Evolutionary conservation across 2,329 filamentous ascomycete species (phyloP), one percentile per base, ranked within the genome.

Genomic region (Fusarium brevicatenulatum): DNA sequence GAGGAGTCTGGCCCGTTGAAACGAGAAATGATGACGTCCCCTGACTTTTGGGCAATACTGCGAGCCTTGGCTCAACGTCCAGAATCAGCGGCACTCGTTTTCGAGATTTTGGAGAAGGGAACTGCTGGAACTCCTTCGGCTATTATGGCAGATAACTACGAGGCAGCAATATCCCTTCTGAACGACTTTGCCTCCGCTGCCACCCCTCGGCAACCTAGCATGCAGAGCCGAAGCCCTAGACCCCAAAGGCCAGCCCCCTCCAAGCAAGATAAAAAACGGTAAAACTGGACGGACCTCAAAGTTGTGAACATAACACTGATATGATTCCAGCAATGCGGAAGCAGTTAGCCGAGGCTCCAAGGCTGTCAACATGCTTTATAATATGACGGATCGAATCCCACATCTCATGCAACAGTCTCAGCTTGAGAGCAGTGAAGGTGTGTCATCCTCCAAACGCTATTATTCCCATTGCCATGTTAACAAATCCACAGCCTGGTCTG

Each of bases 31-130:
- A 97, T 97, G 83, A 95, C 94, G 19, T 98, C 95, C 23, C 96
- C 96, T 0, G 96, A 99, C 79, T 98, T 99, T 81, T 99, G 96
- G 96, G 92, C 92, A 9, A 93, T 98, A 19, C 86, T 99, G 58
- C 91, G 94, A 69, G 89, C 91, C 37, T 85, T 99, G 23, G 91
- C 93, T 52, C 86, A 87, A 30, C 89, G 92, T 69, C 84, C 90
- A 7, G 91, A 93, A 59, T 91, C 92, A 32, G 93, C 94, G 4
- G 87, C 91, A 1, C 87, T 91, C 21, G 95, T 97, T 0, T 98
- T 98, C 80, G 90, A 92, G 61, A 93, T 98, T n/a, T 86, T 98
- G 1, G 92, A 96, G 78, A 91, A 89, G 61, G 91, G 95, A 32
- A 90, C 94, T 5, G 89, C 88, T 18, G 92, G 92, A 19, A 87